Evolutionary conservation across 176 grass and related monocot species (phyloP).

Genomic region (Urochloa ruziziensis): DNA sequence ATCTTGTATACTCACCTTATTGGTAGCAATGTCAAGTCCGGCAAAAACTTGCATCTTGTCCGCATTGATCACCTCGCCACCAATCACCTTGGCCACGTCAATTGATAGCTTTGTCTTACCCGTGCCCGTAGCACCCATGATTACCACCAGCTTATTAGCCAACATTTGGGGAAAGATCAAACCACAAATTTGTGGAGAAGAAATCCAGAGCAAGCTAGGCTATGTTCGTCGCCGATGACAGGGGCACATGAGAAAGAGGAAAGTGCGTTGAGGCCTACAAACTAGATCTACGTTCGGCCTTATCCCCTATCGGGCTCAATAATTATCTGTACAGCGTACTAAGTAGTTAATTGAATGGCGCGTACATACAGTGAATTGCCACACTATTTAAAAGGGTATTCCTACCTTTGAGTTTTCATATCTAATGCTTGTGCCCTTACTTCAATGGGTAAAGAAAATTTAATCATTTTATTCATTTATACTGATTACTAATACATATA

Average conservation of each 20-base stretch:
- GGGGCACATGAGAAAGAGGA: not conserved
- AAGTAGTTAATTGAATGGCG: not conserved
- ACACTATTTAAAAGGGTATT: not conserved
- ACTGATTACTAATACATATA: too few species aligned
- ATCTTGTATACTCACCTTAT: conserved; percentile 34
- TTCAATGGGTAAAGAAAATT: too few species aligned
- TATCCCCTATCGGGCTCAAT: not conserved
- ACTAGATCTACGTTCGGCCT: not conserved
- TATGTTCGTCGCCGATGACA: not conserved
- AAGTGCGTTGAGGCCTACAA: not conserved
- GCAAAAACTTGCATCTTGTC: conserved; percentile 60
- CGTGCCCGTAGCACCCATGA: conserved; percentile 47
- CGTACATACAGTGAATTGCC: not conserved
- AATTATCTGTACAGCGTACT: not conserved
- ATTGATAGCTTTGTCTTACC: conserved; percentile 52
- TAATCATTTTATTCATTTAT: too few species aligned
- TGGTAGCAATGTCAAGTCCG: conserved; percentile 49
- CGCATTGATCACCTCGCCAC: conserved; percentile 43
- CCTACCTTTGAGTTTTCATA: not conserved
- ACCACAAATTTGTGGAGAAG: not conserved
- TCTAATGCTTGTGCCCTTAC: too few species aligned
- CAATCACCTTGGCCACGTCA: conserved; percentile 24
- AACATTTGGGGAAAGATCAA: not conserved
- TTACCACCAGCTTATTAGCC: not conserved
- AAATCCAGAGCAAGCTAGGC: not conserved